phyloP scores from a whole-genome alignment of 2,329 filamentous ascomycete species.

The Colletotrichum gloeosporioides region DNA sequence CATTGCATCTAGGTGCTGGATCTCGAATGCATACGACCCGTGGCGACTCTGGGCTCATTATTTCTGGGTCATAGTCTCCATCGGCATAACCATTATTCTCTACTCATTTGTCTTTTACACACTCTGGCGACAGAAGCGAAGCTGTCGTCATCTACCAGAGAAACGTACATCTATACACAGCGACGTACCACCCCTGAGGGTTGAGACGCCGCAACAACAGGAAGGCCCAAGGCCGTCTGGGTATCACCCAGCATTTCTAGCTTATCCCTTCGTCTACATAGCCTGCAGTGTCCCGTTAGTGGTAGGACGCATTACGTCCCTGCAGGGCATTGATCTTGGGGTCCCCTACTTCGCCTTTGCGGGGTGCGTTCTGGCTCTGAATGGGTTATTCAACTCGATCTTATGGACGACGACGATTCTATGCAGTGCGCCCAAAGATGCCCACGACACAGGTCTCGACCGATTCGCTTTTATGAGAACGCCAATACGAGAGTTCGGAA shows the following conservation, averaged over 20 bases:
- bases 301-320: slow-evolving; percentile 60
- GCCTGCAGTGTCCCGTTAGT: slow-evolving; percentile 66
- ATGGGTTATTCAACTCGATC: slow-evolving; percentile 48
- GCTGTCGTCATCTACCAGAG: not conserved
- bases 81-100: slow-evolving; percentile 41
- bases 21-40: slow-evolving; percentile 55
- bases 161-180: not conserved
- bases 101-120: slow-evolving; percentile 45
- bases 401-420: slow-evolving; percentile 32
- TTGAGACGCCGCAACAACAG: not conserved
- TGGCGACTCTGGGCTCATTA: slow-evolving; percentile 67
- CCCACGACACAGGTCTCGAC: slow-evolving; percentile 25
- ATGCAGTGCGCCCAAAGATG: slow-evolving; percentile 38
- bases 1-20: slow-evolving; percentile 58
- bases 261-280: slow-evolving; percentile 68
- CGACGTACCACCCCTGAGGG: not conserved
- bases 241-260: slow-evolving; percentile 49
- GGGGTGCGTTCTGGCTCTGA: slow-evolving; percentile 54
- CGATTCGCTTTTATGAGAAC: slow-evolving; percentile 28
- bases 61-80: slow-evolving; percentile 61
- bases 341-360: slow-evolving; percentile 56
- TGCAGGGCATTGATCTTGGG: slow-evolving; percentile 52
- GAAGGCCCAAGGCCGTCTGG: not conserved
- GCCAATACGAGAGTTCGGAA: slow-evolving; percentile 9
- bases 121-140: slow-evolving; percentile 29